Percentiles rank a stretch among this genome's conserved stretches.
Evolutionary conservation across 768 basidiomycete species (phyloP).

Genomic region (Rhodosporidiobolus sp.): DNA sequence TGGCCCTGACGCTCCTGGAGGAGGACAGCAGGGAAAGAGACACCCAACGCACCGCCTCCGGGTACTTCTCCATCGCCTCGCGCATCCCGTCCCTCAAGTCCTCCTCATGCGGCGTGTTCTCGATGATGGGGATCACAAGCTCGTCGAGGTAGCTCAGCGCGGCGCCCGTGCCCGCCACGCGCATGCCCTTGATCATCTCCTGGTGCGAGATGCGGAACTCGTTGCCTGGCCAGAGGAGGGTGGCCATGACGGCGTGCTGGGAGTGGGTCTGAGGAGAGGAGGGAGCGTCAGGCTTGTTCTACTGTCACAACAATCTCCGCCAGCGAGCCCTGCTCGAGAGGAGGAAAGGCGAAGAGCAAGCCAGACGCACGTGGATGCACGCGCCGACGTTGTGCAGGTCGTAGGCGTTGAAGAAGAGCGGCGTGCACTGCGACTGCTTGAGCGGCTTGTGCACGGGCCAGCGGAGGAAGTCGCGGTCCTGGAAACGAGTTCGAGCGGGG

Average conservation of each 20-base stretch:
- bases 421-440: constrained; percentile 84
- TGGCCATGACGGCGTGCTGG: constrained; percentile 85
- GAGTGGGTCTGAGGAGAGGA: constrained; percentile 62
- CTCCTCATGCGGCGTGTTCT: constrained; percentile 86
- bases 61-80: constrained; percentile 73
- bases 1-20: no score
- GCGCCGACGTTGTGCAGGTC: constrained; percentile 72
- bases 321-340: no score
- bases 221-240: constrained; percentile 67
- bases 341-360: not conserved
- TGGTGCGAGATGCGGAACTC: constrained; percentile 80
- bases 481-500: not conserved
- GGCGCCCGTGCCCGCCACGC: constrained; percentile 69
- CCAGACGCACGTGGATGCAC: constrained; percentile 62
- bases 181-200: constrained; percentile 93
- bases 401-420: constrained; percentile 89
- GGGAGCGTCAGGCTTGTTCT: no score
- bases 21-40: constrained; percentile 62
- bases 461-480: constrained; percentile 72
- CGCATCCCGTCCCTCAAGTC: constrained; percentile 86
- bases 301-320: not conserved
- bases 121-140: constrained; percentile 79
- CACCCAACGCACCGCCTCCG: constrained; percentile 69
- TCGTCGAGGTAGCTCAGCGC: constrained; percentile 80
- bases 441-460: constrained; percentile 64